Base-by-base conservation (phyloP, 805 yeast genomes). In the Millerozyma acaciae region DNA sequence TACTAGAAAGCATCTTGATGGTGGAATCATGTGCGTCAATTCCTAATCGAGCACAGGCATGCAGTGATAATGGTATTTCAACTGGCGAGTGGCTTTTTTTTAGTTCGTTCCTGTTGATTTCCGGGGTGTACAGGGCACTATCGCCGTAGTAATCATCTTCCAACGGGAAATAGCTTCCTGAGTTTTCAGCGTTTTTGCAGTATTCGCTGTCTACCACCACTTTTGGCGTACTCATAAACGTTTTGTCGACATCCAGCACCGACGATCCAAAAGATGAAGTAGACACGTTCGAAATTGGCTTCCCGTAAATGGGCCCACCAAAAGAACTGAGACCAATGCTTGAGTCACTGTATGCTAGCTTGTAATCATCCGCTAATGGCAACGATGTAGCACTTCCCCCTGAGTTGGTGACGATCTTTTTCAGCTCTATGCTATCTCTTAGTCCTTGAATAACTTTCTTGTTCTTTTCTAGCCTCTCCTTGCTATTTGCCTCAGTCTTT, bases 351-450 rank as follows among this genome's bases (percentile, higher is more conserved):
- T 18, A 3, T 6, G 23, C n/a, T n/a, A 13, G 22, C 9, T 8
- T 20, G 18, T 21, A 22, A n/a, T 28, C 35, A 8, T 36, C 39
- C n/a, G 19, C 15, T 19, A 30, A n/a, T n/a, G 40, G 20, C 10
- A 34, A 13, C 5, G 21, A 26, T 17, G 20, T 9, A 10, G 18
- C 26, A 19, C 30, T 34, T 5, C 20, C 27, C 12, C 7, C 30
- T 12, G 16, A 28, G 9, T 28, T 14, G 3, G 61, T 49, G 16
- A 38, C 35, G n/a, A 54, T 40, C 14, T 63, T 41, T 30, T 60
- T 56, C 55, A 44, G 55, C 28, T 65, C 68, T 22, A 66, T 54
- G 29, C 63, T 53, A 18, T 60, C 61, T 33, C 70, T 47, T 26
- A 65, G 48, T 27, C 56, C 65, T 18, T 48, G 48, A n/a, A 62